Conservation (phyloP, 2,329 filamentous ascomycete species). For the Stachybotrys elegans region DNA sequence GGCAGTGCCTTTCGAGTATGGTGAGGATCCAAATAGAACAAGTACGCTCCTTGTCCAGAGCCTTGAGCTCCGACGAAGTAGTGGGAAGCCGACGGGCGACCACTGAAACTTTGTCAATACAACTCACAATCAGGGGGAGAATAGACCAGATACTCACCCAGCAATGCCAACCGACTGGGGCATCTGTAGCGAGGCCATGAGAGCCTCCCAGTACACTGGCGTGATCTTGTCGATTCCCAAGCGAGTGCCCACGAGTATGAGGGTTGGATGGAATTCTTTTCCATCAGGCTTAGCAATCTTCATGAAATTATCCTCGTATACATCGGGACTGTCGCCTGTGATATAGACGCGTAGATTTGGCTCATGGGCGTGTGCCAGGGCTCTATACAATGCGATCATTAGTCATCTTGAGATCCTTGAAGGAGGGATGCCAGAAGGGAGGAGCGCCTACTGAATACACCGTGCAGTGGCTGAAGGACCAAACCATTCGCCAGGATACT, state of each 20-base stretch:
- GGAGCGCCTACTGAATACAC: constrained; percentile 76
- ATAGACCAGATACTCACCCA: constrained; percentile 53
- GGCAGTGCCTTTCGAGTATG: constrained; percentile 71
- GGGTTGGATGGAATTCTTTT: constrained; percentile 69
- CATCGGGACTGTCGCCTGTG: constrained; percentile 83
- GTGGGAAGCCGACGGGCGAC: constrained; percentile 81
- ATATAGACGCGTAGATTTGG: constrained; percentile 75
- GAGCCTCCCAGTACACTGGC: constrained; percentile 89
- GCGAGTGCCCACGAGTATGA: constrained; percentile 83
- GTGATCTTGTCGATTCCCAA: constrained; percentile 93
- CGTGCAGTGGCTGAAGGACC: constrained; percentile 92
- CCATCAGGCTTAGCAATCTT: constrained; percentile 66
- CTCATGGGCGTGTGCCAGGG: constrained; percentile 63
- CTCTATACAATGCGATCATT: constrained; percentile 43
- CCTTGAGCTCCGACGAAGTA: constrained; percentile 60
- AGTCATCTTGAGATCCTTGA: not conserved
- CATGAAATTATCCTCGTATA: constrained; percentile 87
- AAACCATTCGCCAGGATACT: constrained; percentile 97
- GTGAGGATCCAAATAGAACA: constrained; percentile 96
- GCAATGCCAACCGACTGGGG: constrained; percentile 94
- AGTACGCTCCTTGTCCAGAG: constrained; percentile 61
- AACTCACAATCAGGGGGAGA: constrained; percentile 9
- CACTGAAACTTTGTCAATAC: constrained; percentile 48
- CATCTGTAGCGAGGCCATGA: constrained; percentile 79
- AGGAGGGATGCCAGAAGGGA: not conserved